phyloP scores from a whole-genome alignment of 2,329 filamentous ascomycete species.

The Oidium heveae region DNA sequence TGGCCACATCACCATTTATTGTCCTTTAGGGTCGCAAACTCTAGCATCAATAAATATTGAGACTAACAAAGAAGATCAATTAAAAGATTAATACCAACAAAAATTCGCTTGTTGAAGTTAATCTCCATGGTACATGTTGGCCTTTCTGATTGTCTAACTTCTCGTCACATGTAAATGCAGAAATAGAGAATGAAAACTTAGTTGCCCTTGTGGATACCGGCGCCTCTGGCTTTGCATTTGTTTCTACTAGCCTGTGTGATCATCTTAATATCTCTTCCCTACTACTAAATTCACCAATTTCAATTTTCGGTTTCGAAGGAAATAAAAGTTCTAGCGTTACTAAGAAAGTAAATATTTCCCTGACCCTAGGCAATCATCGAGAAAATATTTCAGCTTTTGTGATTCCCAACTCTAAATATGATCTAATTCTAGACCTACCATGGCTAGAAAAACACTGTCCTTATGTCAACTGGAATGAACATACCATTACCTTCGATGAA shows the following conservation, averaged over 20 bases:
- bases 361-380: not conserved
- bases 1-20: not conserved
- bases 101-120: not conserved
- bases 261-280: not conserved
- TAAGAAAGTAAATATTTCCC: not conserved
- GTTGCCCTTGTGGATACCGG: not conserved
- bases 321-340: not conserved
- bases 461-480: not conserved
- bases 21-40: not conserved
- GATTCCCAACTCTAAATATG: not conserved
- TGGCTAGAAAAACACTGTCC: not conserved
- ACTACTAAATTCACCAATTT: not conserved
- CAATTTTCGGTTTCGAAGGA: not conserved
- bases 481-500: not conserved
- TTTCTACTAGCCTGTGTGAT: not conserved
- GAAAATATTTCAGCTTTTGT: not conserved
- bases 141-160: not conserved
- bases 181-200: not conserved
- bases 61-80: not conserved
- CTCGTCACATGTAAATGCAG: not conserved
- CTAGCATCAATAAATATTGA: not conserved
- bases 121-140: not conserved
- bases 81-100: not conserved
- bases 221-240: not conserved
- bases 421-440: not conserved